These are phyloP conservation scores for Nepenthes alata DNA, from an alignment of 179 eudicot species.

Conservation along the genomic window DNA sequence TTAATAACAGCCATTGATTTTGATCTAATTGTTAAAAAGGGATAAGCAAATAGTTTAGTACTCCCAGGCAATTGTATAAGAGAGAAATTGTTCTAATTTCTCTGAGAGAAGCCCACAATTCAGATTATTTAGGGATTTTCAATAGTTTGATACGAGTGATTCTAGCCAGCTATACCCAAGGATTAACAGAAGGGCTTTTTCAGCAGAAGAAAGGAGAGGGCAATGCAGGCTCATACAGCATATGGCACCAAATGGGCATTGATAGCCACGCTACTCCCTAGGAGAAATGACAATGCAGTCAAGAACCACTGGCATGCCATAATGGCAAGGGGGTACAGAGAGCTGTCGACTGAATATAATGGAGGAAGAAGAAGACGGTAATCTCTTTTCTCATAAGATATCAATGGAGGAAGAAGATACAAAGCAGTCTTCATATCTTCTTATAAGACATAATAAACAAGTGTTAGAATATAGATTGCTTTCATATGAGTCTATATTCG, in stretches of 20 bases:
- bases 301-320: constrained; percentile 81
- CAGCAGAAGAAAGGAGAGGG: constrained; percentile 57
- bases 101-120: too few species aligned
- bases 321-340: constrained; percentile 63
- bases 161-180: constrained; percentile 74
- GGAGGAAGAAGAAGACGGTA: constrained; percentile 12
- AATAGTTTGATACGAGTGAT: constrained; percentile 54
- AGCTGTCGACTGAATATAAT: constrained; percentile 39
- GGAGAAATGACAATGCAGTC: constrained; percentile 69
- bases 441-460: too few species aligned
- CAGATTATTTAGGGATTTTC: constrained; percentile 36
- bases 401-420: too few species aligned
- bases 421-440: too few species aligned
- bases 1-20: too few species aligned
- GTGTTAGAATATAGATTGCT: too few species aligned
- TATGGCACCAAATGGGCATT: constrained; percentile 81
- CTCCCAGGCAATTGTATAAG: too few species aligned
- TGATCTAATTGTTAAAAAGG: too few species aligned
- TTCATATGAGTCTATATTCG: too few species aligned
- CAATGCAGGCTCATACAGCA: constrained; percentile 54
- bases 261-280: constrained; percentile 64
- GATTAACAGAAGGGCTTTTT: constrained; percentile 59
- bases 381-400: too few species aligned
- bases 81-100: too few species aligned
- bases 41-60: too few species aligned